Percentiles rank a stretch among this genome's conserved stretches.
phyloP scores from a whole-genome alignment of 1,284 basidiomycete genomes.

The Calocybe gambosa region DNA sequence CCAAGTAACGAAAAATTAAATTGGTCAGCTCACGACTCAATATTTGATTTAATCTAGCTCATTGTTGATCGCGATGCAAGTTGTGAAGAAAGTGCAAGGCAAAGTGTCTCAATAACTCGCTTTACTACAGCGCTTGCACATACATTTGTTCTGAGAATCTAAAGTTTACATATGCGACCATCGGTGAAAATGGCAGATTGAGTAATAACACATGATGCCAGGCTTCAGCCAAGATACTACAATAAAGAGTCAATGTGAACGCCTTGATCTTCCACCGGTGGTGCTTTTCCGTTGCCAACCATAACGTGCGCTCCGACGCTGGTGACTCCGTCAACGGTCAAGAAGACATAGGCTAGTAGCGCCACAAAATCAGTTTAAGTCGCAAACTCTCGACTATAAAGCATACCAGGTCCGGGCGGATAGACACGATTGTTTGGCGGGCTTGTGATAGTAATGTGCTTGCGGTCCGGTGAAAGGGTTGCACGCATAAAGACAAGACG shows the following conservation, averaged over 20 bases:
- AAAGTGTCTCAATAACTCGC: too few relatives aligned
- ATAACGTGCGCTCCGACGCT: slow-evolving; percentile 6
- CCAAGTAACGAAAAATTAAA: too few relatives aligned
- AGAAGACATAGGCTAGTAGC: slow-evolving; percentile 7
- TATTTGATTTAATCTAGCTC: too few relatives aligned
- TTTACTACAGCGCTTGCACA: too few relatives aligned
- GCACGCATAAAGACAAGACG: slow-evolving; percentile 44
- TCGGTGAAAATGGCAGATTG: too few relatives aligned
- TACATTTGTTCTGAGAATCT: too few relatives aligned
- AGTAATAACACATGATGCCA: too few relatives aligned
- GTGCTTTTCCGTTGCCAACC: slow-evolving; percentile 7
- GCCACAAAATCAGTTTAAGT: too few relatives aligned
- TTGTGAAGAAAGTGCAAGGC: background rate
- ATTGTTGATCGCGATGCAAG: background rate
- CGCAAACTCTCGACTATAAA: background rate
- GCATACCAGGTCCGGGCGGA: slow-evolving; percentile 43
- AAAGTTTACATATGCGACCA: too few relatives aligned
- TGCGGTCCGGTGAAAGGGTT: slow-evolving; percentile 26
- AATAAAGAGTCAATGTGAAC: too few relatives aligned
- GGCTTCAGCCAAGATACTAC: too few relatives aligned
- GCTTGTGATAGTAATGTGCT: slow-evolving; percentile 34
- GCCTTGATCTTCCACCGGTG: slow-evolving; percentile 10
- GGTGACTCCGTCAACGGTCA: slow-evolving; percentile 9
- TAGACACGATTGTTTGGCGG: slow-evolving; percentile 43
- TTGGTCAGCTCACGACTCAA: too few relatives aligned